Evolutionary conservation across 352 stramenopile species (phyloP).

Genomic region (Globisporangium canariense): DNA sequence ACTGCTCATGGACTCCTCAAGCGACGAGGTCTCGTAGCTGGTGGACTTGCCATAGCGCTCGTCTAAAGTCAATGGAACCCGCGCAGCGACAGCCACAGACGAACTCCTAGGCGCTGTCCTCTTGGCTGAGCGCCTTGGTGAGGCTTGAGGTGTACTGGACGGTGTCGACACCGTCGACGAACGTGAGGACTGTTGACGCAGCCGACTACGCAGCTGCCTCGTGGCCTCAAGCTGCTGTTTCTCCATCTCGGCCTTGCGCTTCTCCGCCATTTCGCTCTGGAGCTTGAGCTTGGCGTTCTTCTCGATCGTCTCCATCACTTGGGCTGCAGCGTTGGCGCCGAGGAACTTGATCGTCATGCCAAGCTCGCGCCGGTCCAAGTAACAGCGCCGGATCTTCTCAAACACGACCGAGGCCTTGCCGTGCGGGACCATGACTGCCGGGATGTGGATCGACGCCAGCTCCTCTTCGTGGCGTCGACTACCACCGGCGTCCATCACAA

Average conservation of each 20-base stretch:
- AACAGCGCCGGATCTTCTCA: constrained; percentile 44
- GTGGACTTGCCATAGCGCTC: background rate
- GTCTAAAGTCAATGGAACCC: background rate
- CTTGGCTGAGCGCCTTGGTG: background rate
- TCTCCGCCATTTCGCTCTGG: constrained; percentile 21
- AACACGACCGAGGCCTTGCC: constrained; percentile 42
- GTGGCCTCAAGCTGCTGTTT: constrained; percentile 45
- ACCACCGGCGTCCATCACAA: constrained; percentile 69
- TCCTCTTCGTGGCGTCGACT: constrained; percentile 15
- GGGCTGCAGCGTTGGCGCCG: constrained; percentile 42
- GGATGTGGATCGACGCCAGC: constrained; percentile 33
- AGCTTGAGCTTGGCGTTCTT: constrained; percentile 21
- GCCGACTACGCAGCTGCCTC: constrained; percentile 47
- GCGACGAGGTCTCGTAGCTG: constrained; percentile 5
- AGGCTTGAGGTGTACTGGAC: constrained; percentile 6
- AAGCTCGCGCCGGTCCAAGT: constrained; percentile 39
- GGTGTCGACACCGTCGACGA: constrained; percentile 11
- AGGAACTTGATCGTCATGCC: constrained; percentile 56
- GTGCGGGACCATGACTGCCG: constrained; percentile 60
- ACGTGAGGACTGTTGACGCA: constrained; percentile 22
- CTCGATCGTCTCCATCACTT: constrained; percentile 52
- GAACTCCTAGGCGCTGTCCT: background rate
- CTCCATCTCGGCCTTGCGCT: constrained; percentile 33
- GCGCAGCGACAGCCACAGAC: background rate
- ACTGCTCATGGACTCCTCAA: background rate